Conservation (phyloP, 2,329 filamentous ascomycete species). For the Diplocarpon mali region DNA sequence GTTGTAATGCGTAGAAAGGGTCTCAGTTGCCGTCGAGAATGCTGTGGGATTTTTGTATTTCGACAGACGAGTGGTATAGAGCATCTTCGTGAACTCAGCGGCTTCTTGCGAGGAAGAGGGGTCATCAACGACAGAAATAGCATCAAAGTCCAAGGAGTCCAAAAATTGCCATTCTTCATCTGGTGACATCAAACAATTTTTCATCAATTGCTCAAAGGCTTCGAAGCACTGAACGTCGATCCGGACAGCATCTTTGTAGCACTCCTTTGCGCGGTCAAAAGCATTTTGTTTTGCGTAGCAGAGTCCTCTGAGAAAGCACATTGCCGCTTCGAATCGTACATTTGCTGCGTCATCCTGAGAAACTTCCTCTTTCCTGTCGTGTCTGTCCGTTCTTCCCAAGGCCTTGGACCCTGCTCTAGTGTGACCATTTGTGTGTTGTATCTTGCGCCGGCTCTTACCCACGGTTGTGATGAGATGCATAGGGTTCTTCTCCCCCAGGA, state of each 20-base stretch:
- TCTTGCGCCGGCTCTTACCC: slow-evolving; percentile 55
- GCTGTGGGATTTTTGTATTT: slow-evolving; percentile 85
- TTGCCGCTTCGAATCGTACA: slow-evolving; percentile 84
- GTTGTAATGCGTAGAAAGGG: slow-evolving; percentile 86
- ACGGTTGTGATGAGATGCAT: slow-evolving; percentile 67
- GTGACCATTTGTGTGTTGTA: slow-evolving; percentile 51
- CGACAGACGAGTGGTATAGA: slow-evolving; percentile 89
- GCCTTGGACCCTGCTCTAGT: slow-evolving; percentile 39
- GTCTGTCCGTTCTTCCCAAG: slow-evolving; percentile 21
- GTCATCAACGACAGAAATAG: slow-evolving; percentile 56
- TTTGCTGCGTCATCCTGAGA: slow-evolving; percentile 57
- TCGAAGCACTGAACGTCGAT: slow-evolving; percentile 98
- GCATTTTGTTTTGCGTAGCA: slow-evolving; percentile 97
- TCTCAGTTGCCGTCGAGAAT: slow-evolving; percentile 79
- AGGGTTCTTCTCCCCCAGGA: slow-evolving; percentile 91
- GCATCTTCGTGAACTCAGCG: slow-evolving; percentile 86
- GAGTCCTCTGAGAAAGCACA: slow-evolving; percentile 89
- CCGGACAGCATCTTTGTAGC: slow-evolving; percentile 92
- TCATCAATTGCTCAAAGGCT: slow-evolving; percentile 95
- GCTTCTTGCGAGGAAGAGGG: slow-evolving; percentile 68
- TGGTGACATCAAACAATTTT: slow-evolving; percentile 80
- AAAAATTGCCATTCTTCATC: slow-evolving; percentile 62
- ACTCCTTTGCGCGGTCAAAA: slow-evolving; percentile 93
- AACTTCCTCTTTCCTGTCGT: slow-evolving; percentile 21
- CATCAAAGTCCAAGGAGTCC: slow-evolving; percentile 75